Evolutionary conservation across 1,284 basidiomycete species (phyloP).

Genomic region (Naganishia liquefaciens): DNA sequence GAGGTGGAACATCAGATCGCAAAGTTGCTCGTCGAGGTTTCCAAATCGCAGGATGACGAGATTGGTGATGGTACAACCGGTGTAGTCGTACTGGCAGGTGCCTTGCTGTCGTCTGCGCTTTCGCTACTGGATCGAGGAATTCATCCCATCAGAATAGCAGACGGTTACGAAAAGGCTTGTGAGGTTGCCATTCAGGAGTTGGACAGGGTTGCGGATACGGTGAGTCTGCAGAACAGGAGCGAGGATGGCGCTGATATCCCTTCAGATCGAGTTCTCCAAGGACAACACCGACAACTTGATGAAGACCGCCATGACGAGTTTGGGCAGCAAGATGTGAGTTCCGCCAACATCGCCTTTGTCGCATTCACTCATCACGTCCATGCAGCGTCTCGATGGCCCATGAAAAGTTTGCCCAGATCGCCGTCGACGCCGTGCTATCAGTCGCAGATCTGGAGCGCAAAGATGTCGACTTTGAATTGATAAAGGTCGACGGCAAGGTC

Average conservation of each 20-base stretch:
- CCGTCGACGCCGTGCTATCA: constrained; percentile 91
- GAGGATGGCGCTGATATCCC: constrained; percentile 7
- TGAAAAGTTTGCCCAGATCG: constrained; percentile 93
- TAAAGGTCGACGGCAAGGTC: constrained; percentile 99
- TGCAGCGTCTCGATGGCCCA: constrained; percentile 92
- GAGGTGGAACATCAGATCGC: constrained; percentile 99
- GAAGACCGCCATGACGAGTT: constrained; percentile 92
- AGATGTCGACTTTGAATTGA: constrained; percentile 97
- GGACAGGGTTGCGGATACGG: constrained; percentile 86
- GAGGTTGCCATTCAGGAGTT: constrained; percentile 84
- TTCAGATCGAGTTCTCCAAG: constrained; percentile 67
- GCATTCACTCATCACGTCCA: constrained; percentile 1
- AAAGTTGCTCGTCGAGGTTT: constrained; percentile 88
- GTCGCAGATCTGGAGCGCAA: constrained; percentile 93
- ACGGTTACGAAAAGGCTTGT: constrained; percentile 95
- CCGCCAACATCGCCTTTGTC: too few species aligned
- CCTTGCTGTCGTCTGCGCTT: constrained; percentile 66
- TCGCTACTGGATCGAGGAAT: constrained; percentile 93
- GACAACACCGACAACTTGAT: constrained; percentile 81
- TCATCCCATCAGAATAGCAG: constrained; percentile 97
- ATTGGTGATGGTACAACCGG: constrained; percentile 99
- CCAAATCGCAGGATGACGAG: constrained; percentile 98
- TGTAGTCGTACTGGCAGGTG: constrained; percentile 96
- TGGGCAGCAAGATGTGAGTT: constrained; percentile 93
- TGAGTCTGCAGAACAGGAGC: constrained; percentile 48